Percentiles rank a stretch among this genome's conserved stretches.
Conservation (phyloP, 306 rosid genomes). For the Pyrus betulifolia region DNA sequence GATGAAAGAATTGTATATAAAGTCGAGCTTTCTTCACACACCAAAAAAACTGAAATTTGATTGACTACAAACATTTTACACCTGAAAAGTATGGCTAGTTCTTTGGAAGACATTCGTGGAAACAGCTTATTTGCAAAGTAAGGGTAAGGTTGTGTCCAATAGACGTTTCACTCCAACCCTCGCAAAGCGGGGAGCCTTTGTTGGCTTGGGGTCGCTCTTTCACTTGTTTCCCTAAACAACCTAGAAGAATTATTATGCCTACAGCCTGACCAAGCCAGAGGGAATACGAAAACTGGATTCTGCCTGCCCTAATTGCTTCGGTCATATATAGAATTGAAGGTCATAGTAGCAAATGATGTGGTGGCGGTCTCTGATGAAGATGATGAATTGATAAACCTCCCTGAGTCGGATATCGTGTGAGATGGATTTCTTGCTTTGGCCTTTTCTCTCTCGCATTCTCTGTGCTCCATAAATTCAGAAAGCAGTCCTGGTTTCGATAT, state of each 20-base stretch:
- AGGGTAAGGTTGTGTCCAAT: too few relatives aligned
- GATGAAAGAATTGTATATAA: background rate
- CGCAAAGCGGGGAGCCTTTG: too few relatives aligned
- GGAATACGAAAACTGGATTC: background rate
- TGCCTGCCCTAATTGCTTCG: conserved; percentile 30
- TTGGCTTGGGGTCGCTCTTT: too few relatives aligned
- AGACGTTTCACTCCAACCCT: too few relatives aligned
- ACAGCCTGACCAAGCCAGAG: background rate
- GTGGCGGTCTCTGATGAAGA: conserved; percentile 23
- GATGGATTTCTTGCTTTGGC: conserved; percentile 24
- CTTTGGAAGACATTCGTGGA: background rate
- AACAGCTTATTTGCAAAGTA: too few relatives aligned
- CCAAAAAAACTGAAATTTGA: background rate
- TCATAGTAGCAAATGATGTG: conserved; percentile 52
- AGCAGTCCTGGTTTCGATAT: conserved; percentile 64
- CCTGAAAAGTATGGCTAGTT: background rate
- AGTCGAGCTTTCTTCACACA: background rate
- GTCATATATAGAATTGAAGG: conserved; percentile 63
- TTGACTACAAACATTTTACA: background rate
- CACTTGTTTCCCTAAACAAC: background rate
- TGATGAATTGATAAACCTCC: conserved; percentile 23
- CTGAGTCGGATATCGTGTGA: conserved; percentile 6
- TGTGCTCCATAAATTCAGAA: conserved; percentile 38
- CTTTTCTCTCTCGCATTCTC: conserved; percentile 16
- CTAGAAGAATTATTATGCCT: background rate